Evolutionary conservation across 1,284 basidiomycete genomes (phyloP).

Genomic region (Anthracocystis setariae): DNA sequence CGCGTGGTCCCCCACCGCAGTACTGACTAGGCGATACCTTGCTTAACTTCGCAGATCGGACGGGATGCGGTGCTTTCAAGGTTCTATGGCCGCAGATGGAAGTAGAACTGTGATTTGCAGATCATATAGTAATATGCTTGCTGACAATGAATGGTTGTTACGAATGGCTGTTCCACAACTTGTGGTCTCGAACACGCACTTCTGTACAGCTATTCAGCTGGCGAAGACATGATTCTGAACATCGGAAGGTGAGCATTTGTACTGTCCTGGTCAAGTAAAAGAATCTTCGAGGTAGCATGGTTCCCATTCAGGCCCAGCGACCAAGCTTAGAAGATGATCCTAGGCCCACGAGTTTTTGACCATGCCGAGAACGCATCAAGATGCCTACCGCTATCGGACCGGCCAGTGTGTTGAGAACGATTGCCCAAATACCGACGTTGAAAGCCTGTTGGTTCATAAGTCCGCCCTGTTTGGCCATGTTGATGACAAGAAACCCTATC

Average conservation of each 20-base stretch:
- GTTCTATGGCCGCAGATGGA: constrained; percentile 79
- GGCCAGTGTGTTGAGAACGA: constrained; percentile 47
- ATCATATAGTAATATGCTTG: no score
- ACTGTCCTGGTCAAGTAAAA: no score
- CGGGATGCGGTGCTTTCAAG: constrained; percentile 82
- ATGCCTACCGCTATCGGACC: constrained; percentile 44
- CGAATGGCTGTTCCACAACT: no score
- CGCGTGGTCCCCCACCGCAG: constrained; percentile 84
- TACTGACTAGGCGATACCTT: constrained; percentile 82
- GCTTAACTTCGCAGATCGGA: constrained; percentile 83
- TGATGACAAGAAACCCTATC: constrained; percentile 69
- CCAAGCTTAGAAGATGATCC: not conserved
- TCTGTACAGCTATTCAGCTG: no score
- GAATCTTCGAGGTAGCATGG: no score
- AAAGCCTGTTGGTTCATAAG: constrained; percentile 35
- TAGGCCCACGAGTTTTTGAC: constrained; percentile 8
- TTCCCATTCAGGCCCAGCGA: no score
- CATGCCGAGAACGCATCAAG: constrained; percentile 23
- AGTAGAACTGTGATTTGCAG: no score
- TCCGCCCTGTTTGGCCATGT: constrained; percentile 26
- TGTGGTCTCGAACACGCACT: no score
- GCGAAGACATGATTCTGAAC: no score
- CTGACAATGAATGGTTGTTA: no score
- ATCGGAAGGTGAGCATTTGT: no score
- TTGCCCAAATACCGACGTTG: constrained; percentile 49